phyloP scores from a whole-genome alignment of 1,139 yeast genomes.

The Tardiomyces digboiensis region DNA sequence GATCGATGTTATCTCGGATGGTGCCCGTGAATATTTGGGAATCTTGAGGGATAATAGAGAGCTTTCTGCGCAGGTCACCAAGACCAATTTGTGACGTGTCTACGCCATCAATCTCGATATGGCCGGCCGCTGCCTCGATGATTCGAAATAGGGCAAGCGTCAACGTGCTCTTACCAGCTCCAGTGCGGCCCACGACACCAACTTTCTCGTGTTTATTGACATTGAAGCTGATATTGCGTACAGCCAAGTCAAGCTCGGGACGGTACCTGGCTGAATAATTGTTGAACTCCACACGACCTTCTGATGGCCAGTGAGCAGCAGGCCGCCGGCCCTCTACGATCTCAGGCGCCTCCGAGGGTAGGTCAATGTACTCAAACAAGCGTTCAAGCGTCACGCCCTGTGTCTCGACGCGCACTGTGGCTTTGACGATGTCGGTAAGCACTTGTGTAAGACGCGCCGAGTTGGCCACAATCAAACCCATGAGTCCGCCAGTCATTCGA shows the following conservation, averaged over 20 bases:
- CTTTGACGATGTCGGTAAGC: constrained; percentile 49
- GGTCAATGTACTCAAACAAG: constrained; percentile 53
- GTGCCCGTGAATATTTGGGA: constrained; percentile 62
- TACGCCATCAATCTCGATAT: constrained; percentile 44
- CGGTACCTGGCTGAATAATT: constrained; percentile 58
- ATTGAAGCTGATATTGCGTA: constrained; percentile 40
- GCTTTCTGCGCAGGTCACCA: constrained; percentile 42
- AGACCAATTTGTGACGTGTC: constrained; percentile 49
- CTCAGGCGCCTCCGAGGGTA: constrained; percentile 47
- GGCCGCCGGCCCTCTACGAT: constrained; percentile 29
- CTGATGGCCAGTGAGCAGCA: constrained; percentile 47
- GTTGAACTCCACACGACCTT: constrained; percentile 46
- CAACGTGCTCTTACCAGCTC: constrained; percentile 73
- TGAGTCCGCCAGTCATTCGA: constrained; percentile 52
- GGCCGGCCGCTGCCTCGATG: constrained; percentile 52
- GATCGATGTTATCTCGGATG: constrained; percentile 56
- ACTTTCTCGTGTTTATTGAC: constrained; percentile 55
- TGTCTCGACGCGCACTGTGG: constrained; percentile 62
- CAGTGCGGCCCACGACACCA: constrained; percentile 80
- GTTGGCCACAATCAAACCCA: constrained; percentile 66
- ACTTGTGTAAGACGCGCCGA: constrained; percentile 52
- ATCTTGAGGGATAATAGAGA: constrained; percentile 69
- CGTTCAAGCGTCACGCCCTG: constrained; percentile 75
- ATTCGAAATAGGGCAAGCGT: constrained; percentile 62
- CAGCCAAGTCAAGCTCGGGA: constrained; percentile 41